These are phyloP conservation scores for Boletus rex-veris DNA, from an alignment of 768 basidiomycete genomes.

Conservation along the genomic window DNA sequence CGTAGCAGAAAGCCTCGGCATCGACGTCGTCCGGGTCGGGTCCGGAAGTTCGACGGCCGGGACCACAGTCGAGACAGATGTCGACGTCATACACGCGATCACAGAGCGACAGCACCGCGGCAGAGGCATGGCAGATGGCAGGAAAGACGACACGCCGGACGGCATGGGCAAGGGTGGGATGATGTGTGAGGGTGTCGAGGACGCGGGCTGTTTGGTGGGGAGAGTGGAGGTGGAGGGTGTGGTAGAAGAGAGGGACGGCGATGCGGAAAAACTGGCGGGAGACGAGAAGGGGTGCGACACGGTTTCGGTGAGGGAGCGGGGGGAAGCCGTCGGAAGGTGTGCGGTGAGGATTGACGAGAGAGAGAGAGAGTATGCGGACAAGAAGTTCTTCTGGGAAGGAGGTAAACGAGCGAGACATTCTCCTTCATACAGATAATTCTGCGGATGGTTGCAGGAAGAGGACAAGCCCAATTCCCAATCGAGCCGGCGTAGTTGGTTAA, in stretches of 20 bases:
- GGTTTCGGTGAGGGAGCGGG: conserved; percentile 10
- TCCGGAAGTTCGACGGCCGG: neutral
- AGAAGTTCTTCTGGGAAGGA: conserved; percentile 44
- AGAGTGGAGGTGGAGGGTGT: conserved; percentile 44
- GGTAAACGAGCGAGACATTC: conserved; percentile 21
- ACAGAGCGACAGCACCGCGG: conserved; percentile 34
- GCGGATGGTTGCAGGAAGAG: too few species aligned
- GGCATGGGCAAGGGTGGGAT: conserved; percentile 37
- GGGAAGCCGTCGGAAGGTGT: conserved; percentile 24
- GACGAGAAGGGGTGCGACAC: conserved; percentile 47
- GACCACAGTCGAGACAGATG: conserved; percentile 30
- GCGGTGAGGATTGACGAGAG: conserved; percentile 16
- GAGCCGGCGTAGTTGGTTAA: neutral
- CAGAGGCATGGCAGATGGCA: conserved; percentile 40
- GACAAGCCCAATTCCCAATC: neutral
- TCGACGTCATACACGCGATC: conserved; percentile 39
- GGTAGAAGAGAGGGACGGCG: conserved; percentile 54
- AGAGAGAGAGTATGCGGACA: conserved; percentile 41
- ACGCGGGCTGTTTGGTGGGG: conserved; percentile 38
- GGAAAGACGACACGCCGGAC: conserved; percentile 43
- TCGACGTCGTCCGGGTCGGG: conserved; percentile 6
- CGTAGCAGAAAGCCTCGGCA: conserved; percentile 39
- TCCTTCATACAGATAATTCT: neutral
- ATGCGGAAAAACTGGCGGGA: conserved; percentile 54
- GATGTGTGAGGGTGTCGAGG: conserved; percentile 34